Conservation (phyloP, 176 grass and related monocot genomes). For the Pharus latifolius region DNA sequence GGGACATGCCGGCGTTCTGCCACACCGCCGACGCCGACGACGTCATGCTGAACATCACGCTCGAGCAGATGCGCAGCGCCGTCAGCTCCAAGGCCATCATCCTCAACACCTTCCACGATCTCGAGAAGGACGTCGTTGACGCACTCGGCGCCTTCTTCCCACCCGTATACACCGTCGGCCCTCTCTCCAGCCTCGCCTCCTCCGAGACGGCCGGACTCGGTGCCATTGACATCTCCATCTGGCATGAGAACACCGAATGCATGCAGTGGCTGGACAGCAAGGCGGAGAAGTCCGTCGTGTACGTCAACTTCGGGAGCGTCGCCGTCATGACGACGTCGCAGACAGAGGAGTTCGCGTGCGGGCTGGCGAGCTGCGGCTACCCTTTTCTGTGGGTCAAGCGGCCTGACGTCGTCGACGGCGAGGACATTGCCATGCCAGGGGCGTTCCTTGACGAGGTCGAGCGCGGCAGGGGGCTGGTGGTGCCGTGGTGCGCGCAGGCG, state of each 20-base stretch:
- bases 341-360: constrained; percentile 12
- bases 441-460: background rate
- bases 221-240: background rate
- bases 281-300: constrained; percentile 2
- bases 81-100: constrained; percentile 13
- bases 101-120: constrained; percentile 37
- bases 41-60: background rate
- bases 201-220: background rate
- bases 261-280: constrained; percentile 29
- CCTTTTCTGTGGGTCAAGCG: constrained; percentile 34
- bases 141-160: constrained; percentile 16
- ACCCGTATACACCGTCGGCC: constrained; percentile 35
- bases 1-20: constrained; percentile 33
- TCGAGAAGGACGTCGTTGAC: constrained; percentile 32
- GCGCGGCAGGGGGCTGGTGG: constrained; percentile 16
- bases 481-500: constrained; percentile 31
- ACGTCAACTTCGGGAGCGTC: constrained; percentile 35
- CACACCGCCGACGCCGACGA: constrained; percentile 11
- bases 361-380: constrained; percentile 11
- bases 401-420: constrained; percentile 5
- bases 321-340: background rate
- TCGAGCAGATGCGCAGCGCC: constrained; percentile 10
- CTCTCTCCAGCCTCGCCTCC: background rate
- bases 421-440: background rate
- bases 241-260: constrained; percentile 24